Conservation (phyloP, 768 basidiomycete species). For the Fistulinella prunicolor region DNA sequence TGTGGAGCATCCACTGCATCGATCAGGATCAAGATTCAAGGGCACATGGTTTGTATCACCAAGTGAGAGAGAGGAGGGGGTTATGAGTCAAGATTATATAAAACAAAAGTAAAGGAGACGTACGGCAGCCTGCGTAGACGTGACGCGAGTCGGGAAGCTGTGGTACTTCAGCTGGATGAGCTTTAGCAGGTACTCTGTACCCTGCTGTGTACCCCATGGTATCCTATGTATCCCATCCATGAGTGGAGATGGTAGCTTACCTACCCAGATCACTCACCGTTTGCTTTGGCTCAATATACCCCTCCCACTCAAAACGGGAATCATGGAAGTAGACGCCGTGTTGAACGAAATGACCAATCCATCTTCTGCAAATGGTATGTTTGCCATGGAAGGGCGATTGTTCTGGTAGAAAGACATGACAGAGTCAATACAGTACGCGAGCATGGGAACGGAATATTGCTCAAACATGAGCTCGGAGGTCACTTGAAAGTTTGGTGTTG, state of each 20-base stretch:
- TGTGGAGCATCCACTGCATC: constrained; percentile 84
- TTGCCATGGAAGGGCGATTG: constrained; percentile 37
- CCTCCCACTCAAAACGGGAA: constrained; percentile 81
- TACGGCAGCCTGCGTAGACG: constrained; percentile 73
- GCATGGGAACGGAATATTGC: constrained; percentile 79
- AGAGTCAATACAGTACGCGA: constrained; percentile 86
- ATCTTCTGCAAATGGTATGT: constrained; percentile 50
- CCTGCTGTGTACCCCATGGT: constrained; percentile 90
- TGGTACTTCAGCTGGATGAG: constrained; percentile 95
- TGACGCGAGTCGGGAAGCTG: constrained; percentile 84
- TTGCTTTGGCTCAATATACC: constrained; percentile 85
- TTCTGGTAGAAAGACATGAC: constrained; percentile 93
- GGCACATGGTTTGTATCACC: too few species aligned
- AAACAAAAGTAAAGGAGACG: constrained; percentile 18
- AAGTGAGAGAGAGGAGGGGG: too few species aligned
- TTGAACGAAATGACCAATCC: constrained; percentile 91
- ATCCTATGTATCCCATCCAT: constrained; percentile 53
- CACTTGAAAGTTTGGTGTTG: constrained; percentile 44
- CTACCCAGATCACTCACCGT: constrained; percentile 50
- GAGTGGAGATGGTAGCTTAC: not conserved
- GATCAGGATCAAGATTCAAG: not conserved
- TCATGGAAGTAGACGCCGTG: constrained; percentile 84
- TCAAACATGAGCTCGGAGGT: constrained; percentile 98
- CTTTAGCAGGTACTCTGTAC: constrained; percentile 89
- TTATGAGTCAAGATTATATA: too few species aligned